These are phyloP conservation scores for Kodamaea plutei DNA, from an alignment of 1,139 yeast species.

Conservation along the genomic window DNA sequence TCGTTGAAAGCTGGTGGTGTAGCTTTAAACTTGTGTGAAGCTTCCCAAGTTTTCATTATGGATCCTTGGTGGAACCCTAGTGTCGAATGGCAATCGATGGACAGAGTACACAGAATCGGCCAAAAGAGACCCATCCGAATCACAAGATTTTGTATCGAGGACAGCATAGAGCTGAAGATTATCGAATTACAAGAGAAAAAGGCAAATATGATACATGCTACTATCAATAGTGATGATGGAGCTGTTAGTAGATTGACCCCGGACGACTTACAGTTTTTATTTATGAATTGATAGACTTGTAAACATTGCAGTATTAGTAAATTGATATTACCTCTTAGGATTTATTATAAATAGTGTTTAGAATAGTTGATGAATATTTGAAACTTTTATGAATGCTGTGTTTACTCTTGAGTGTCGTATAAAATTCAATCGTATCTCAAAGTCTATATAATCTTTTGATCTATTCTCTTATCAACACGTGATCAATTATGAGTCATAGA, in stretches of 20 bases:
- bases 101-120: slow-evolving; percentile 95
- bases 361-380: too few species aligned
- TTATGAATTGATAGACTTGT: slow-evolving; percentile 51
- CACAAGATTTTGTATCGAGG: slow-evolving; percentile 89
- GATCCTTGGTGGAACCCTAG: slow-evolving; percentile 99
- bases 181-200: slow-evolving; percentile 94
- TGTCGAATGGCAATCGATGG: slow-evolving; percentile 98
- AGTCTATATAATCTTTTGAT: too few species aligned
- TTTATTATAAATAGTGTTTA: too few species aligned
- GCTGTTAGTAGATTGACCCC: slow-evolving; percentile 87
- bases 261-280: slow-evolving; percentile 89
- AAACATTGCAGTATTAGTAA: too few species aligned
- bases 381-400: too few species aligned
- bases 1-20: slow-evolving; percentile 98
- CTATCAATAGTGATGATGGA: slow-evolving; percentile 85
- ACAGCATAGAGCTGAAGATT: slow-evolving; percentile 92
- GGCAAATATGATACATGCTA: slow-evolving; percentile 96
- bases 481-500: background rate
- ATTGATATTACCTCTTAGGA: too few species aligned
- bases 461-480: background rate
- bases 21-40: slow-evolving; percentile 92
- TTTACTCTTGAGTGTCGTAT: too few species aligned
- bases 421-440: too few species aligned
- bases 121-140: slow-evolving; percentile 94
- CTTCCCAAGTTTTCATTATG: slow-evolving; percentile 88